phyloP scores from a whole-genome alignment of 176 grass and related monocot species.

The Ampelocalamus luodianensis region DNA sequence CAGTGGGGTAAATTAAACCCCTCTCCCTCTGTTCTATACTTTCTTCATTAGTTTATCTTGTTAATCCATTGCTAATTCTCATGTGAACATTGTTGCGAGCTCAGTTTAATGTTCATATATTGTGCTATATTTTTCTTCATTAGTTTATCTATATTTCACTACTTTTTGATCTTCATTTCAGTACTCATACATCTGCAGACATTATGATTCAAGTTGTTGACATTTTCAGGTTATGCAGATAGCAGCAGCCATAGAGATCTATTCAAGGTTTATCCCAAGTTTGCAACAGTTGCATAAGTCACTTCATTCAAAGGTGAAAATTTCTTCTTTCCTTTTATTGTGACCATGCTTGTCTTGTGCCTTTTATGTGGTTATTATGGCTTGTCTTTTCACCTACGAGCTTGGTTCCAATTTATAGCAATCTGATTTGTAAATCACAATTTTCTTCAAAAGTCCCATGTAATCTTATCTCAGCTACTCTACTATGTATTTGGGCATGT shows the following conservation, averaged over 20 bases:
- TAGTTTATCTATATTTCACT: too few relatives aligned
- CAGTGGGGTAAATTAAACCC: background rate
- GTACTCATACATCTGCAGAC: background rate
- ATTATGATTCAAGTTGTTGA: conserved; percentile 41
- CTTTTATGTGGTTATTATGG: conserved; percentile 14
- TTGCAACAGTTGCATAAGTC: conserved; percentile 81
- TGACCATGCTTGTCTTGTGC: background rate
- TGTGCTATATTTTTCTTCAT: too few relatives aligned
- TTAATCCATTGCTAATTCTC: conserved; percentile 18
- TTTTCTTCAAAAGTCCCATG: background rate
- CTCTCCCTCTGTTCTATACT: conserved; percentile 9
- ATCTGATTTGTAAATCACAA: background rate
- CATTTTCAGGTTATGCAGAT: conserved; percentile 96
- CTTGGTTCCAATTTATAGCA: conserved; percentile 17
- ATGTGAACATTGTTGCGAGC: conserved; percentile 9
- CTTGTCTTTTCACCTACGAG: background rate
- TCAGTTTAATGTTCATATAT: conserved; percentile 1
- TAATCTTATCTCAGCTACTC: background rate
- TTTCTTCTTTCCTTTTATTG: conserved; percentile 23
- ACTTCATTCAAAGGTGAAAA: conserved; percentile 78
- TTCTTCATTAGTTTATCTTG: background rate
- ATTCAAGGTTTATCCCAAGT: conserved; percentile 85
- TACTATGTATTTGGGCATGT: background rate
- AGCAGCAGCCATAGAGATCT: conserved; percentile 84
- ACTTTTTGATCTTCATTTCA: conserved; percentile 29